These are phyloP conservation scores for Calophaca sinica DNA, from an alignment of 306 rosid species.

Conservation along the genomic window DNA sequence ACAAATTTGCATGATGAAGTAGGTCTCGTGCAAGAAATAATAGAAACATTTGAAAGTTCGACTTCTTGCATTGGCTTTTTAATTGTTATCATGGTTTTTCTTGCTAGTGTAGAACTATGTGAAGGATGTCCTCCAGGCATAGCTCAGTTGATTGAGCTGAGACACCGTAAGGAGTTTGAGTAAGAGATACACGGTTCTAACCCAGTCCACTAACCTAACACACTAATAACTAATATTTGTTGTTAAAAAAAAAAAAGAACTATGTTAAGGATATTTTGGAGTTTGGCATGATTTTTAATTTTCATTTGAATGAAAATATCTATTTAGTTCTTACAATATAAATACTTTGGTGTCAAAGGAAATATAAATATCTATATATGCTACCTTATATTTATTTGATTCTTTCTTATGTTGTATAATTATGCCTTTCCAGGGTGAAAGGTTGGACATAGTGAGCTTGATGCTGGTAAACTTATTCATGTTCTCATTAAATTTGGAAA, in stretches of 20 bases:
- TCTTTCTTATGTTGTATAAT: constrained; percentile 36
- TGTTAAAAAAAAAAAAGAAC: too few relatives aligned
- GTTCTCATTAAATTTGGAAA: constrained; percentile 21
- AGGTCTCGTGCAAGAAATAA: constrained; percentile 59
- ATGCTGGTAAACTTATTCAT: constrained; percentile 68
- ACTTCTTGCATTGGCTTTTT: constrained; percentile 35
- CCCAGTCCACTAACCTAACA: too few relatives aligned
- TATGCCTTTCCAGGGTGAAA: constrained; percentile 66
- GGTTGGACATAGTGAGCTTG: constrained; percentile 59
- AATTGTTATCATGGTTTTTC: not conserved
- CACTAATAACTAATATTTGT: too few relatives aligned
- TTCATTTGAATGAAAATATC: constrained; percentile 4
- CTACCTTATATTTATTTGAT: constrained; percentile 19
- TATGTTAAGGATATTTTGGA: constrained; percentile 14
- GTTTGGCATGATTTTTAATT: constrained; percentile 23
- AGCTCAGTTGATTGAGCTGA: too few relatives aligned
- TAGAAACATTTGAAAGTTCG: constrained; percentile 78
- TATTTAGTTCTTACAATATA: constrained; percentile 19
- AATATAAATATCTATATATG: constrained; percentile 5
- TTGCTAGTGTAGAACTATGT: constrained; percentile 14
- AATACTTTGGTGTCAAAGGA: not conserved
- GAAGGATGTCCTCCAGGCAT: not conserved
- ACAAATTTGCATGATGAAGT: constrained; percentile 63
- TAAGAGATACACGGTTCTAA: too few relatives aligned
- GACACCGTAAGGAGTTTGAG: too few relatives aligned